Evolutionary conservation across 2,329 filamentous ascomycete genomes (phyloP).

Genomic region (Penicillium paneum): DNA sequence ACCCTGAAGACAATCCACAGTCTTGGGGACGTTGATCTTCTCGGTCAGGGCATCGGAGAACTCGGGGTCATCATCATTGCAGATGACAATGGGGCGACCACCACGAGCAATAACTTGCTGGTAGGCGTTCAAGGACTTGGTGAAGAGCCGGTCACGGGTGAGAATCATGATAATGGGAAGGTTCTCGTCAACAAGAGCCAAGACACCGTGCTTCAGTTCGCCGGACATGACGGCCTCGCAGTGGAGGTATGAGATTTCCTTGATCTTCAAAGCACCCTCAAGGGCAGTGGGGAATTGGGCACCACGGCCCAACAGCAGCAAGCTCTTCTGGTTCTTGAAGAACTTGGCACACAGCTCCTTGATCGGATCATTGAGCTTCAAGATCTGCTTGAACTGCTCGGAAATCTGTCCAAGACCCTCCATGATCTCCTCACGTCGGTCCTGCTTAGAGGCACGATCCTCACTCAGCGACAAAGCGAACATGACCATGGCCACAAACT

Average conservation of each 20-base stretch:
- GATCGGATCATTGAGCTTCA: constrained; percentile 88
- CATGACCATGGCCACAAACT: constrained; percentile 99
- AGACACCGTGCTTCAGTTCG: constrained; percentile 97
- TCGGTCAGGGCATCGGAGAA: constrained; percentile 85
- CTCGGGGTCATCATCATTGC: constrained; percentile 84
- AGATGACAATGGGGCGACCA: constrained; percentile 97
- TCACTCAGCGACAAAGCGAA: constrained; percentile 94
- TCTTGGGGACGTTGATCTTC: constrained; percentile 96
- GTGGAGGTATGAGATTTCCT: constrained; percentile 99
- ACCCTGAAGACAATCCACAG: constrained; percentile 91
- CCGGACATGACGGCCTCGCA: constrained; percentile 99
- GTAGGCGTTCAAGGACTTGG: constrained; percentile 98
- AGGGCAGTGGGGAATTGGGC: constrained; percentile 93
- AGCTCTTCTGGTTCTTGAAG: constrained; percentile 95
- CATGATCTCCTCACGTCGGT: constrained; percentile 93
- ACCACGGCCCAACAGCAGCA: constrained; percentile 89
- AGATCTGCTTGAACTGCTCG: constrained; percentile 84
- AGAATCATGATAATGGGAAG: constrained; percentile 99
- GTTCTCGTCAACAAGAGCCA: constrained; percentile 96
- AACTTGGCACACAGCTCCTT: constrained; percentile 89
- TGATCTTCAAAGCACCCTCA: constrained; percentile 98
- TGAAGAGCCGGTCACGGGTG: constrained; percentile 91
- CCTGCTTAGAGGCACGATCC: constrained; percentile 90
- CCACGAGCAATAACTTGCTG: constrained; percentile 97
- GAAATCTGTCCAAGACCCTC: constrained; percentile 85